Base-by-base conservation (phyloP, 495 filamentous ascomycete genomes). In the Glonium stellatum region DNA sequence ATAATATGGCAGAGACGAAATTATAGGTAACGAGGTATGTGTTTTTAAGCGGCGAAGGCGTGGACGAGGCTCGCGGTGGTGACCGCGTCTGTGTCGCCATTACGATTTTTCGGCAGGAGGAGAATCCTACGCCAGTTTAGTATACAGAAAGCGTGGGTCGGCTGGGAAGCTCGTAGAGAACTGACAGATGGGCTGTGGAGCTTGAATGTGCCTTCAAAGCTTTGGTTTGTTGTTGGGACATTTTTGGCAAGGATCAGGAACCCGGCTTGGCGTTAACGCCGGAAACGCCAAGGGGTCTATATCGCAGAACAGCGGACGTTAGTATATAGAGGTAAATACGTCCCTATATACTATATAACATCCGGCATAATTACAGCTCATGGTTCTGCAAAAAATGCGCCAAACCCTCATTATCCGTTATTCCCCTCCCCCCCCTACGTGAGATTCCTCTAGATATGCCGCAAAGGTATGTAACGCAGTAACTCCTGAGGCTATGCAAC, bases 1-100 rank as follows among this genome's bases (percentile, higher is more conserved):
- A 98, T 60, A 90, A 79, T 46, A 84, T 56, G 56, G 88, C 83
- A 63, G 82, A 90, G 60, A 85, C 65, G 63, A 82, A 74, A 72
- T 97, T 98, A 82, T 97, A 98, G 69, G 81, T 71, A 71, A 87
- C 79, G 42, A 97, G 83, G 76, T 95, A 95, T 35, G 15, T 52
- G 19, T 5, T 52, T 21, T 55, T 55, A 21, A 37, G n/a, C 13
- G 25, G 18, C 15, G 50, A 37, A 31, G 52, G 22, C 4, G 11
- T 19, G 21, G 19, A 31, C 21, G 21, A 12, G 12, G 48, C 21
- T n/a, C 12, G 15, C 15, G 19, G 48, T 51, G 4, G 25, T 31
- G 27, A 31, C 3, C 52, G 52, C 12, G 23, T 27, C n/a, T 37
- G 31, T 2, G 25, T 37, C 13, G 52, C 12, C 48, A 51, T 51